phyloP scores from a whole-genome alignment of 176 grass and related monocot species.

The Raddia distichophylla region DNA sequence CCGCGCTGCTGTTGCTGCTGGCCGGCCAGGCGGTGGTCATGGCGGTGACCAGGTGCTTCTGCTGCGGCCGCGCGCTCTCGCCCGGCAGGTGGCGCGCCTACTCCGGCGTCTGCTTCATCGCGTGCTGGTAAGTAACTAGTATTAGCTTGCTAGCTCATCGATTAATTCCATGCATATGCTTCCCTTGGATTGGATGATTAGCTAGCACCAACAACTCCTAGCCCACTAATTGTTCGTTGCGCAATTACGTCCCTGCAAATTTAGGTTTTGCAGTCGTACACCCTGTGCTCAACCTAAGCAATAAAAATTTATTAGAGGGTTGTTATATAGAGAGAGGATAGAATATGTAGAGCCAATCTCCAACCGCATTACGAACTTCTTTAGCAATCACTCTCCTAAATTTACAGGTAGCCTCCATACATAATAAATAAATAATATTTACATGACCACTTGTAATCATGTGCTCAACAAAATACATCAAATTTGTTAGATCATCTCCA shows the following conservation, averaged over 20 bases:
- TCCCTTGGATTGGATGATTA: not conserved
- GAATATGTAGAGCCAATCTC: no score
- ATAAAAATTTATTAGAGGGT: not conserved
- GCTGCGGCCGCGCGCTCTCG: constrained; percentile 68
- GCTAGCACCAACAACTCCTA: no score
- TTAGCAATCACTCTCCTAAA: no score
- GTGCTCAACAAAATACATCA: no score
- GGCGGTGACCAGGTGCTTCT: constrained; percentile 71
- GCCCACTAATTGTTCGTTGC: not conserved
- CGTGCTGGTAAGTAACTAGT: constrained; percentile 54
- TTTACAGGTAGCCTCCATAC: no score
- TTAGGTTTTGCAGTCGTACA: not conserved
- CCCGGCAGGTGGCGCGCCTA: constrained; percentile 60
- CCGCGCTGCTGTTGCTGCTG: constrained; percentile 67
- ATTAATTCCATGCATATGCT: not conserved
- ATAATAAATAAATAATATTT: no score
- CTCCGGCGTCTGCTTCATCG: constrained; percentile 66
- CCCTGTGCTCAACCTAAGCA: no score
- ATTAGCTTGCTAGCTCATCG: not conserved
- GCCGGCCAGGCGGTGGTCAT: constrained; percentile 58
- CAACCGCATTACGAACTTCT: no score
- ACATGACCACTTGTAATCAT: no score
- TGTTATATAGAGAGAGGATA: no score
- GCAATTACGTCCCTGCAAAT: not conserved
- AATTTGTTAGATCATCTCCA: no score